phyloP scores from a whole-genome alignment of 306 rosid species.

The Delonix regia region DNA sequence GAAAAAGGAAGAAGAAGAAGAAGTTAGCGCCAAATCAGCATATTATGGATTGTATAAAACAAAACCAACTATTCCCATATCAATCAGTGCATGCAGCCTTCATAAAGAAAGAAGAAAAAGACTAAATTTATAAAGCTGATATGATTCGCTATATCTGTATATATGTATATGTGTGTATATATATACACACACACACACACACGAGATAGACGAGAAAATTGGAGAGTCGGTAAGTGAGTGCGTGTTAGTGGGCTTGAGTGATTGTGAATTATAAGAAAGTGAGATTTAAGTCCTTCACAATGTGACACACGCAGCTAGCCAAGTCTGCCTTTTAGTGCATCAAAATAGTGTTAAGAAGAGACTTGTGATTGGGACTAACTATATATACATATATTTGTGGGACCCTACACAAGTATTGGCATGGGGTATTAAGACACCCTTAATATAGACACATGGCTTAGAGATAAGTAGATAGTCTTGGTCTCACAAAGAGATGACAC shows the following conservation, averaged over 20 bases:
- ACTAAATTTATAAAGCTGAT: slow-evolving; percentile 30
- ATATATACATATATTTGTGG: slow-evolving; percentile 29
- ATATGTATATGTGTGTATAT: no score
- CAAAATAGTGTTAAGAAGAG: slow-evolving; percentile 37
- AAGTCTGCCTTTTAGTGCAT: slow-evolving; percentile 32
- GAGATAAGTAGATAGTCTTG: slow-evolving; percentile 42
- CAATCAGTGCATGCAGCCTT: slow-evolving; percentile 31
- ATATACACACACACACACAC: not conserved
- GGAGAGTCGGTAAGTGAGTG: not conserved
- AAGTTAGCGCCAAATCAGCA: slow-evolving; percentile 32
- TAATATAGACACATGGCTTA: slow-evolving; percentile 44
- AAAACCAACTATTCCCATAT: slow-evolving; percentile 32
- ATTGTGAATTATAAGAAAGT: slow-evolving; percentile 28
- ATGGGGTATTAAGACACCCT: slow-evolving; percentile 34
- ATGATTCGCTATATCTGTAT: not conserved
- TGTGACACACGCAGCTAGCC: slow-evolving; percentile 33
- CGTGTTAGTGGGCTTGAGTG: no score
- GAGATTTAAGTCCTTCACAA: slow-evolving; percentile 29
- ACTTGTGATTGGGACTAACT: slow-evolving; percentile 61
- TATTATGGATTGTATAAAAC: slow-evolving; percentile 2
- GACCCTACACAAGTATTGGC: slow-evolving; percentile 35
- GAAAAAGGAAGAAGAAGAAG: not conserved
- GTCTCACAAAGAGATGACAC: slow-evolving; percentile 53
- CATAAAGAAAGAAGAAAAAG: slow-evolving; percentile 24
- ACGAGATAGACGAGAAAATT: not conserved